Percentiles rank a stretch among this genome's conserved stretches.
phyloP scores from a whole-genome alignment of 371 early-diverging fungal genomes.

The Saksenaea vasiformis region DNA sequence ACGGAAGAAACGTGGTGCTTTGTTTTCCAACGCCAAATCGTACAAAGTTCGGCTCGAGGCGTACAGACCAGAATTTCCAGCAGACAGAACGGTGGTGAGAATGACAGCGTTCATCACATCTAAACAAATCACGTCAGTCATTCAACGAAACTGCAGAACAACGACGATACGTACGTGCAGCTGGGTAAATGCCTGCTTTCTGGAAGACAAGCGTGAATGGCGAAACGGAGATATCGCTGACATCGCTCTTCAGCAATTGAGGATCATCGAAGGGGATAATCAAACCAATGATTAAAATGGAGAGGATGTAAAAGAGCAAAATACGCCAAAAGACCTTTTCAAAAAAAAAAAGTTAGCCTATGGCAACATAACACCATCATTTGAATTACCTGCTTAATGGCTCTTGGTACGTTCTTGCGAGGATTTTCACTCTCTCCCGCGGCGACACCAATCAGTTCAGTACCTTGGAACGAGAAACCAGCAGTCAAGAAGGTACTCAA shows the following conservation, averaged over 20 bases:
- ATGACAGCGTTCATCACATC: constrained; percentile 50
- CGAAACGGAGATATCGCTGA: constrained; percentile 55
- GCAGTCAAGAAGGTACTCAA: constrained; percentile 71
- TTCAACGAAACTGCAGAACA: background rate
- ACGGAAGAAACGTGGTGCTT: constrained; percentile 52
- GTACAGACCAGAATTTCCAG: constrained; percentile 73
- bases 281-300: constrained; percentile 70
- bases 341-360: background rate
- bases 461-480: constrained; percentile 90
- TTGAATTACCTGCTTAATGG: constrained; percentile 35
- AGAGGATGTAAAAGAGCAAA: constrained; percentile 64
- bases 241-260: constrained; percentile 49
- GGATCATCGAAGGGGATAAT: constrained; percentile 65
- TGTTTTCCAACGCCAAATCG: constrained; percentile 62
- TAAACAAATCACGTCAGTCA: background rate
- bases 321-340: constrained; percentile 64
- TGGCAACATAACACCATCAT: background rate
- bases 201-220: constrained; percentile 72
- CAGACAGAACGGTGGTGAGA: constrained; percentile 60
- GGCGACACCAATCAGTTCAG: constrained; percentile 76
- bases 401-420: constrained; percentile 63
- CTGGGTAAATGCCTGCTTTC: constrained; percentile 50
- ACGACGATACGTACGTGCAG: constrained; percentile 21
- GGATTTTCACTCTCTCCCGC: constrained; percentile 78
- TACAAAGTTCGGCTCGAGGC: constrained; percentile 70